These are phyloP conservation scores for Zygoascus hellenicus DNA, from an alignment of 1,139 yeast species.

Conservation along the genomic window DNA sequence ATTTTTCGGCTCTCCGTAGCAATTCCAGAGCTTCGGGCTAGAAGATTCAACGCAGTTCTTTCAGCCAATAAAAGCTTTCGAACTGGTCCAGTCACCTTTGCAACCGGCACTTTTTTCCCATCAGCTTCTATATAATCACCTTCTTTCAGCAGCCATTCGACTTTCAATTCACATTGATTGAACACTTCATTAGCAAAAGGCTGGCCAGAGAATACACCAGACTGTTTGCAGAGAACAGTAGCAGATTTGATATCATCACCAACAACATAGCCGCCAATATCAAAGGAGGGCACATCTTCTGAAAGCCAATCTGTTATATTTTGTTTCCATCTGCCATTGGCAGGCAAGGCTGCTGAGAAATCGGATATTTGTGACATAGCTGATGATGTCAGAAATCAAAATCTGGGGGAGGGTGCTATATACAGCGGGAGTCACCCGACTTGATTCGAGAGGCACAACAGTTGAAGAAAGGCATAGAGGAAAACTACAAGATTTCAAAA, in stretches of 20 bases:
- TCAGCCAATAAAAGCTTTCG: constrained; percentile 75
- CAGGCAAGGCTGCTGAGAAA: constrained; percentile 50
- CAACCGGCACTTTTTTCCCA: constrained; percentile 63
- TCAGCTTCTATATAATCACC: constrained; percentile 49
- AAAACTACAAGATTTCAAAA: background rate
- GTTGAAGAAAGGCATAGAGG: background rate
- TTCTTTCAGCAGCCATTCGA: constrained; percentile 68
- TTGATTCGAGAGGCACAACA: background rate
- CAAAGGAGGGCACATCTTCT: constrained; percentile 92
- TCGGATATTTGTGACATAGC: background rate
- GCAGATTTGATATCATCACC: constrained; percentile 70
- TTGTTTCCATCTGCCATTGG: constrained; percentile 71
- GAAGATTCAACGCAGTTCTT: constrained; percentile 74
- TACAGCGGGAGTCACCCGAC: background rate
- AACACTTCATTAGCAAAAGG: constrained; percentile 89
- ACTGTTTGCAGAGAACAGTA: constrained; percentile 71
- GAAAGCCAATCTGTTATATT: constrained; percentile 68
- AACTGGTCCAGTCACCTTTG: constrained; percentile 74
- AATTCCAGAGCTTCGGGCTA: constrained; percentile 81
- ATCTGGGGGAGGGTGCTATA: background rate
- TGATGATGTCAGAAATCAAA: background rate
- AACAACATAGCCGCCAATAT: constrained; percentile 92
- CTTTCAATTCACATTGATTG: constrained; percentile 62
- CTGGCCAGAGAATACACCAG: constrained; percentile 78
- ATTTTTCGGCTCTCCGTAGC: constrained; percentile 68